A percentile compares a stretch with the other conserved stretches of the same genome.
phyloP scores from a whole-genome alignment of 169 alveolate genomes.

The Cytauxzoon felis region DNA sequence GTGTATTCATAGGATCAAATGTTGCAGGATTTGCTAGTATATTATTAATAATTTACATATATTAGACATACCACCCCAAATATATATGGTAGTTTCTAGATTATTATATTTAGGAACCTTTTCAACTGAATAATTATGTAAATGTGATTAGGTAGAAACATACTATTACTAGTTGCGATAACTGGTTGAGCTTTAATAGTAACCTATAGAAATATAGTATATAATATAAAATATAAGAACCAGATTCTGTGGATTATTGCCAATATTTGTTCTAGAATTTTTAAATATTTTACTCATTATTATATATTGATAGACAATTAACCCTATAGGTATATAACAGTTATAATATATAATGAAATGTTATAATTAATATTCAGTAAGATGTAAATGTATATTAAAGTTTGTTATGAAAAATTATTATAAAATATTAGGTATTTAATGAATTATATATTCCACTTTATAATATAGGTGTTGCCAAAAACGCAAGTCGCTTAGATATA shows the following conservation, averaged over 20 bases:
- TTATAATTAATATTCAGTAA: no score
- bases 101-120: conserved; percentile 32
- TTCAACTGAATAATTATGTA: conserved; percentile 18
- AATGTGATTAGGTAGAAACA: background rate
- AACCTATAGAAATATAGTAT: conserved; percentile 3
- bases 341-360: no score
- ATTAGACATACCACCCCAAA: conserved; percentile 54
- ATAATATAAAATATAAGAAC: background rate
- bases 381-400: no score
- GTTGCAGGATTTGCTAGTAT: conserved; percentile 10
- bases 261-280: no score
- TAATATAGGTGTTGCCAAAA: conserved; percentile 68
- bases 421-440: conserved; percentile 50
- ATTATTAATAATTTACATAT: no score
- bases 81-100: conserved; percentile 48
- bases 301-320: no score
- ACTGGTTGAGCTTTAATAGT: conserved; percentile 62
- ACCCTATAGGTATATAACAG: no score
- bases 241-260: conserved; percentile 13
- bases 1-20: conserved; percentile 1
- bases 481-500: conserved; percentile 81
- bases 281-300: no score
- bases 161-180: conserved; percentile 42
- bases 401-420: conserved; percentile 58
- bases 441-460: background rate